Percentiles rank a stretch among this genome's conserved stretches.
Evolutionary conservation across 805 yeast species (phyloP).

Genomic region (Cyberlindnera americana): DNA sequence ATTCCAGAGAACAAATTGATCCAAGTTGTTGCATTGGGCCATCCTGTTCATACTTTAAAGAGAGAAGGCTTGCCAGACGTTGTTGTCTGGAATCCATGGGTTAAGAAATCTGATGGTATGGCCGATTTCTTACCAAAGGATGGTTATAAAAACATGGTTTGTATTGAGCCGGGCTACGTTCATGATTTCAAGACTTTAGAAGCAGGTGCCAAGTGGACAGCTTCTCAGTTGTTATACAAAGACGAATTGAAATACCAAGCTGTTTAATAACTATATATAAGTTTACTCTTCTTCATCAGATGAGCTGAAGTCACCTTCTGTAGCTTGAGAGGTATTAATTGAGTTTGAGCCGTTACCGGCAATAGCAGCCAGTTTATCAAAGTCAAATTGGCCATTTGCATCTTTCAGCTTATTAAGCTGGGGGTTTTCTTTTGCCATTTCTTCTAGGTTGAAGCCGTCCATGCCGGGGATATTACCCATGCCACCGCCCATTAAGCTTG

Average conservation of each 20-base stretch:
- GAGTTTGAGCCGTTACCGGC: constrained; percentile 8
- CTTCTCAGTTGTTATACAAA: constrained; percentile 53
- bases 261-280: constrained; percentile 24
- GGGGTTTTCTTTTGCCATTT: constrained; percentile 17
- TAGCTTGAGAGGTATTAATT: constrained; percentile 13
- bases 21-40: constrained; percentile 68
- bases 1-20: constrained; percentile 52
- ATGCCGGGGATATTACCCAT: constrained; percentile 21
- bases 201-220: constrained; percentile 78
- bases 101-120: constrained; percentile 75
- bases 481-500: constrained; percentile 8
- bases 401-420: constrained; percentile 15
- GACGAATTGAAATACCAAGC: constrained; percentile 63
- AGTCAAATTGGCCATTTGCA: constrained; percentile 25
- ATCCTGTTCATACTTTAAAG: constrained; percentile 63
- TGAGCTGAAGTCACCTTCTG: constrained; percentile 29
- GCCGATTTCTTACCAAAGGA: constrained; percentile 82
- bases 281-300: constrained; percentile 30
- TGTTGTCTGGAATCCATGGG: constrained; percentile 99
- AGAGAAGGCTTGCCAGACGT: constrained; percentile 60
- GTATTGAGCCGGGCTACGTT: constrained; percentile 93
- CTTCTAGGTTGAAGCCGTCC: constrained; percentile 20
- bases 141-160: constrained; percentile 85
- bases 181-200: constrained; percentile 56
- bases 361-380: constrained; percentile 28